A percentile compares a stretch with the other conserved stretches of the same genome.
These are phyloP conservation scores for Suhomyces chickasaworum DNA, from an alignment of 1,139 yeast genomes.

Conservation along the genomic window DNA sequence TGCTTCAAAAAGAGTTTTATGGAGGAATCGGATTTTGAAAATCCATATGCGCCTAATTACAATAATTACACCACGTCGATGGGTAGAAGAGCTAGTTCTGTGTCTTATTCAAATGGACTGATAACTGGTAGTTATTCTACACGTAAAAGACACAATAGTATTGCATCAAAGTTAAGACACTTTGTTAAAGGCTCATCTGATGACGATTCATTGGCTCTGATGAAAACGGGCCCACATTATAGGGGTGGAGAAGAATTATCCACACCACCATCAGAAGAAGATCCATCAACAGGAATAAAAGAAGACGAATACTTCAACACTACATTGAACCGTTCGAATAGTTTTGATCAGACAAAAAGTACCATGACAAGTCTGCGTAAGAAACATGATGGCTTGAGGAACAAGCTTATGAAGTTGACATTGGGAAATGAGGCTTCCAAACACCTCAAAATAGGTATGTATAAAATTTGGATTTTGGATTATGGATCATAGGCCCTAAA, in stretches of 20 bases:
- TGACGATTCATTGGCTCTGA: slow-evolving; percentile 8
- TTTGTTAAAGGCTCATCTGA: slow-evolving; percentile 17
- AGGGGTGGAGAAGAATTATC: slow-evolving; percentile 4
- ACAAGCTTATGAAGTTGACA: slow-evolving; percentile 18
- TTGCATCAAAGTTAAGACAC: slow-evolving; percentile 14
- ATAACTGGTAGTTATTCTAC: neutral
- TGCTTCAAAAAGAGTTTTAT: slow-evolving; percentile 2
- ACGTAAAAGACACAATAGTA: slow-evolving; percentile 9
- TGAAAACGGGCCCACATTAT: slow-evolving; percentile 1
- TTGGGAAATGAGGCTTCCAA: slow-evolving; percentile 10
- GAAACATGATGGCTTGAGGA: slow-evolving; percentile 22
- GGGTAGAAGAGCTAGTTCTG: slow-evolving; percentile 8
- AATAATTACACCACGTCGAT: slow-evolving; percentile 3
- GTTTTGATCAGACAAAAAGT: slow-evolving; percentile 46
- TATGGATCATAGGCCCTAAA: neutral
- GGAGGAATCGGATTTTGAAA: neutral
- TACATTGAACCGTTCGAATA: slow-evolving; percentile 23
- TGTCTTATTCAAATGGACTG: neutral
- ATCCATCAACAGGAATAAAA: neutral
- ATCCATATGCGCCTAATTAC: slow-evolving; percentile 2
- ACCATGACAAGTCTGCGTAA: slow-evolving; percentile 29
- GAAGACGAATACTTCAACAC: slow-evolving; percentile 7
- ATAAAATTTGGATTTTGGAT: slow-evolving; percentile 20
- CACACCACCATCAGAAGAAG: slow-evolving; percentile 11
- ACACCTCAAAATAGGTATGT: slow-evolving; percentile 37